Percentiles rank a stretch among this genome's conserved stretches.
These are phyloP conservation scores for Elsinoe ampelina DNA, from an alignment of 2,329 filamentous ascomycete species.

Conservation along the genomic window DNA sequence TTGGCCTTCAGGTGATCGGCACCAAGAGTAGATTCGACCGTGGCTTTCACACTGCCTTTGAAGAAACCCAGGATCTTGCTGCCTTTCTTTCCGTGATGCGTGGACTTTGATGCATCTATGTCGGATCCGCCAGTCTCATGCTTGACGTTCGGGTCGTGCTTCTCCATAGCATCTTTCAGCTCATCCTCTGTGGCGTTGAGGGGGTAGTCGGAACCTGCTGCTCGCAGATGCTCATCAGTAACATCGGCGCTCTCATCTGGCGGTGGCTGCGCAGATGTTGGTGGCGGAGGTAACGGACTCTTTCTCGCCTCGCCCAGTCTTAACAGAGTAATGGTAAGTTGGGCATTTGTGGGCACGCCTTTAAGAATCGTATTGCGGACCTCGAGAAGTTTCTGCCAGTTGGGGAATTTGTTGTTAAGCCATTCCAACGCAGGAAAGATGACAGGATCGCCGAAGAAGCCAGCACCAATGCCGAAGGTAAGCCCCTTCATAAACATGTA, in stretches of 20 bases:
- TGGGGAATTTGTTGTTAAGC: constrained; percentile 53
- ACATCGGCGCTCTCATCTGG: constrained; percentile 44
- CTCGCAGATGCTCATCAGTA: constrained; percentile 41
- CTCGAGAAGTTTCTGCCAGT: constrained; percentile 68
- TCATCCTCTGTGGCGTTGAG: constrained; percentile 57
- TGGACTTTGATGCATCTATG: constrained; percentile 41
- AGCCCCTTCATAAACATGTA: constrained; percentile 52
- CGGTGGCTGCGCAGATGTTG: constrained; percentile 35
- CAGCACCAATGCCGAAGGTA: constrained; percentile 60
- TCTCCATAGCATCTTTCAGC: constrained; percentile 49
- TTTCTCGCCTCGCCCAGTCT: constrained; percentile 75
- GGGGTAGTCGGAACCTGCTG: constrained; percentile 44
- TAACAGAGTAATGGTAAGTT: constrained; percentile 70
- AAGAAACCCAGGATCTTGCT: constrained; percentile 54
- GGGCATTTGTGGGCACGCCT: constrained; percentile 77
- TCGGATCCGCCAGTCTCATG: constrained; percentile 44
- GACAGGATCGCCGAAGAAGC: constrained; percentile 71
- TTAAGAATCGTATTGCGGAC: constrained; percentile 63
- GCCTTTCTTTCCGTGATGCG: constrained; percentile 40
- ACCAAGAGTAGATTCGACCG: constrained; percentile 61
- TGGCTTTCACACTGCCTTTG: constrained; percentile 59
- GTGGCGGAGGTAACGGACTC: constrained; percentile 60
- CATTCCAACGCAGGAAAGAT: constrained; percentile 51
- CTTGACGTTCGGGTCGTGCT: constrained; percentile 36
- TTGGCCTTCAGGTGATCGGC: constrained; percentile 64